Conservation (phyloP, 73 alveolate genomes). For the Stentor coeruleus region DNA sequence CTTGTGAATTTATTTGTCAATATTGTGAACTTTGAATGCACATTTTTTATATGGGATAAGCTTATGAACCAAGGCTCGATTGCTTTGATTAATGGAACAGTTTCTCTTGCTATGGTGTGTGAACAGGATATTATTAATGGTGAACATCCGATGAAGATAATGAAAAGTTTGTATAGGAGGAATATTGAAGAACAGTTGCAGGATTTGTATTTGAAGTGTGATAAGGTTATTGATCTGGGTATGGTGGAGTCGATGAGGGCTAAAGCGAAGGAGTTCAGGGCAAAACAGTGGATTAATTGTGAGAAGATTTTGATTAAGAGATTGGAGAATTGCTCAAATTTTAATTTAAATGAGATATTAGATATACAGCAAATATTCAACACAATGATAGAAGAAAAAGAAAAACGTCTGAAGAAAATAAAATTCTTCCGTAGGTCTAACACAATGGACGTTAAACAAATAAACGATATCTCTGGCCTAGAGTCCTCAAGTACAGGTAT, state of each 20-base stretch:
- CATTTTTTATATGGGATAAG: not conserved
- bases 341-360: not conserved
- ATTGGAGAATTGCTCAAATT: slow-evolving; percentile 2
- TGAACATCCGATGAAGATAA: not conserved
- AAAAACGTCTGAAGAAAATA: not conserved
- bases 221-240: not conserved
- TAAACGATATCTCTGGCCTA: not conserved
- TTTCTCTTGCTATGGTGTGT: not conserved
- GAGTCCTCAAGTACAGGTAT: no score
- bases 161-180: not conserved
- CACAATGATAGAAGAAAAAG: not conserved
- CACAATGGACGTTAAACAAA: not conserved
- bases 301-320: not conserved
- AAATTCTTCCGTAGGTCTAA: not conserved
- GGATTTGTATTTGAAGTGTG: not conserved
- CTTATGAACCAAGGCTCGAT: not conserved
- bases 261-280: not conserved
- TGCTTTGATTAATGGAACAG: not conserved
- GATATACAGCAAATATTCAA: not conserved
- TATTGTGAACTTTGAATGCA: not conserved
- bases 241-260: not conserved
- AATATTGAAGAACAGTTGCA: not conserved
- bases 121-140: not conserved
- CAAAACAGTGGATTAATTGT: not conserved
- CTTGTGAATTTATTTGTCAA: not conserved